Conservation (phyloP, 202 grass and related monocot species). For the Zizania palustris region DNA sequence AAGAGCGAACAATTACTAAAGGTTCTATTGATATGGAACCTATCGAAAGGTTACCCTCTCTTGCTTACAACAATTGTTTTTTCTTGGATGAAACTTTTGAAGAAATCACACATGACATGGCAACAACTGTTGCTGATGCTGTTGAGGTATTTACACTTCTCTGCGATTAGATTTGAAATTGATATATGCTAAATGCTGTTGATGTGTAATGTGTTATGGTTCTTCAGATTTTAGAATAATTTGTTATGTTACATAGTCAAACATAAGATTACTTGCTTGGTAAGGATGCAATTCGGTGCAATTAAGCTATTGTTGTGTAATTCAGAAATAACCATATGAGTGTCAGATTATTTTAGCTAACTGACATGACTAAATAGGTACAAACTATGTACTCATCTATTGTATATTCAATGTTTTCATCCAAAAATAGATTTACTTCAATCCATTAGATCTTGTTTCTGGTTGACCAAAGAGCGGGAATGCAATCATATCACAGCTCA, state of each 20-base stretch:
- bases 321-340: neutral
- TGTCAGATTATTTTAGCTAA: neutral
- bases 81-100: slow-evolving; percentile 99
- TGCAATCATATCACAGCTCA: too few relatives aligned
- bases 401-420: neutral
- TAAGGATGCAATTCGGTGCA: neutral
- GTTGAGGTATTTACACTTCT: slow-evolving; percentile 74
- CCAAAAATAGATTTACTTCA: slow-evolving; percentile 5
- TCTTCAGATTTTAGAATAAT: slow-evolving; percentile 23
- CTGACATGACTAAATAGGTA: neutral
- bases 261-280: slow-evolving; percentile 11
- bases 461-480: too few relatives aligned
- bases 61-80: slow-evolving; percentile 93
- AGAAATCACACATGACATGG: slow-evolving; percentile 97
- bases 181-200: slow-evolving; percentile 13
- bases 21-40: slow-evolving; percentile 41
- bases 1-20: slow-evolving; percentile 36
- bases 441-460: too few relatives aligned
- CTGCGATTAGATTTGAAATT: slow-evolving; percentile 23
- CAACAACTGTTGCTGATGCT: slow-evolving; percentile 95
- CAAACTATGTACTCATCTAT: neutral
- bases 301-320: neutral
- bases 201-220: neutral
- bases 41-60: slow-evolving; percentile 63
- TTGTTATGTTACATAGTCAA: neutral